Evolutionary conservation across 306 rosid species (phyloP), one percentile per base, ranked within the genome.

Genomic region (Vigna unguiculata): DNA sequence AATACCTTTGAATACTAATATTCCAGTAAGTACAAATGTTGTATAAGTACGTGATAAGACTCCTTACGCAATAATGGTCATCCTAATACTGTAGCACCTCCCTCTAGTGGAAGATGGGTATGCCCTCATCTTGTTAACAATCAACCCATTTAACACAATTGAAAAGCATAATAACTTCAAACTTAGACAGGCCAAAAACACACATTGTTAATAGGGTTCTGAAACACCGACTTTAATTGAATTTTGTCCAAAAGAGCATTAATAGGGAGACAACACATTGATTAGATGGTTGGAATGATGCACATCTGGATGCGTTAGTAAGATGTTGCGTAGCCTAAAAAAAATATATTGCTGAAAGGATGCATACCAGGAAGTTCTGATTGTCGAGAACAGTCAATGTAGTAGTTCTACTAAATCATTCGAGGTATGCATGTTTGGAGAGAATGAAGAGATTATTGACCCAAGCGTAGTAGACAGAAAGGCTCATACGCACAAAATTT

Each of bases 31-130:
- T 71, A 34, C 7, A 71, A 36, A 25, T 60, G 65, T 48, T 11
- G 70, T 43, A 49, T n/a, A 21, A 49, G 45, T 78, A 70, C 69
- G 43, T 67, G 73, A 40, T 7, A 19, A 19, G 32, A 36, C 43
- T 49, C 40, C 48, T 19, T 25, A 55, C 65, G 41, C 58, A 65
- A 25, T 55, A 38, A 38, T 58, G 25, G 36, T 28, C 30, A 25
- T 59, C 51, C 51, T 45, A 30, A 49, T 20, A 57, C 32, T 54
- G 5, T 52, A 21, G 9, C 28, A 1, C 25, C 25, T 36, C 46
- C 70, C 69, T n/a, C 24, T 22, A 65, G 41, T 68, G 45, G 75
- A 57, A 30, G 49, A 61, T 77, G 7, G 53, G 46, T 15, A 7
- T 24, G 36, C 20, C 21, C 4, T 25, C 67, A 66, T 40, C 21